A percentile compares a stretch with the other conserved stretches of the same genome.
phyloP scores from a whole-genome alignment of 331 rosid genomes.

The Quercus phellos region DNA sequence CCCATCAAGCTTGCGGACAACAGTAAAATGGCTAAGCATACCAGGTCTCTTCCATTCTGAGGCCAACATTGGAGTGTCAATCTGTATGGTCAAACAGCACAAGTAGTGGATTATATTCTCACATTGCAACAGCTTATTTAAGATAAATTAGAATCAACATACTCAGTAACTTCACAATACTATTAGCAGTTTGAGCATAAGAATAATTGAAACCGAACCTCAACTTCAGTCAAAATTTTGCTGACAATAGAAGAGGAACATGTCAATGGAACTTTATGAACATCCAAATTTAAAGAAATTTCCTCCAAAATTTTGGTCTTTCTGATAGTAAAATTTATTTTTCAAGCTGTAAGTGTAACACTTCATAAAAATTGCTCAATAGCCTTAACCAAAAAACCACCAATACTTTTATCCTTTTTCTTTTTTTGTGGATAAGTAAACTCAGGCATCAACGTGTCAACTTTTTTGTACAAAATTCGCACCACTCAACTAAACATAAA shows the following conservation, averaged over 20 bases:
- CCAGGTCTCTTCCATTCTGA: slow-evolving; percentile 85
- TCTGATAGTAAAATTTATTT: background rate
- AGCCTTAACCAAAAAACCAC: background rate
- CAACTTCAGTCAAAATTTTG: background rate
- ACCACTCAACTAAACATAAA: background rate
- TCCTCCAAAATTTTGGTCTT: background rate
- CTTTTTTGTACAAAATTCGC: background rate
- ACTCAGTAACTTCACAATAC: background rate
- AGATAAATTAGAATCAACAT: background rate
- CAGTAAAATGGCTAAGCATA: slow-evolving; percentile 85
- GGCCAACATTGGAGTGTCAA: slow-evolving; percentile 87
- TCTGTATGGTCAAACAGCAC: slow-evolving; percentile 50
- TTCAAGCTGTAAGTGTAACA: background rate
- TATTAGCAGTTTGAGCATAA: background rate
- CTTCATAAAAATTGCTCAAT: background rate
- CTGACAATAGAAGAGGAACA: background rate
- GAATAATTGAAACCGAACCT: background rate
- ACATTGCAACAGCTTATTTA: background rate
- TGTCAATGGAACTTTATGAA: background rate
- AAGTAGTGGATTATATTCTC: slow-evolving; percentile 1
- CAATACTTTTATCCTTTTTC: background rate
- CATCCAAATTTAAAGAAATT: background rate
- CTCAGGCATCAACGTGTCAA: background rate
- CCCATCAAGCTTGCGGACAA: slow-evolving; percentile 86
- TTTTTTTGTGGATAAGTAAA: too few species aligned